Conservation (phyloP, 441 rosid genomes). For the Aleurites moluccanus region DNA sequence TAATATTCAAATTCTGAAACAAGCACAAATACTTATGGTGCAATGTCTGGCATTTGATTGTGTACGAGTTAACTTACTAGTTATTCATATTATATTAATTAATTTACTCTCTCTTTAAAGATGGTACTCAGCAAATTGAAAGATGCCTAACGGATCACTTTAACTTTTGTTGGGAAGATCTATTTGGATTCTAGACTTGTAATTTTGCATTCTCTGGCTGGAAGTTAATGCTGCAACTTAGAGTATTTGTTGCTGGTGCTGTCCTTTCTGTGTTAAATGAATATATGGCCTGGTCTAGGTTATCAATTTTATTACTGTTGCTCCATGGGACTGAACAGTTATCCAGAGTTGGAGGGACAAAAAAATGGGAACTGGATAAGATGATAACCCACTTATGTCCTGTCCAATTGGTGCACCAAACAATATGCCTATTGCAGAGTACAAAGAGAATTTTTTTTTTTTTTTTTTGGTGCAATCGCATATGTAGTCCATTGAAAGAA, state of each 20-base stretch:
- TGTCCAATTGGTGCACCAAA: not conserved
- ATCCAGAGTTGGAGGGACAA: not conserved
- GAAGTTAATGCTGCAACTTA: not conserved
- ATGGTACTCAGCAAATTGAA: too few species aligned
- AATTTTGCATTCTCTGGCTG: not conserved
- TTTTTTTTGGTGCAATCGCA: not conserved
- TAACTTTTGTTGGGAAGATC: too few species aligned
- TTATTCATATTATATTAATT: not conserved
- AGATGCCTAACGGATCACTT: too few species aligned
- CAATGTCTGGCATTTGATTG: not conserved
- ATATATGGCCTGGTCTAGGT: not conserved
- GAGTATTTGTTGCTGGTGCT: not conserved
- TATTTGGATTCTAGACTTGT: too few species aligned
- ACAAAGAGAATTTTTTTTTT: too few species aligned
- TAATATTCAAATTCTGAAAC: conserved; percentile 26
- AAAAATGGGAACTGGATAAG: not conserved
- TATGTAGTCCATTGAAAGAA: not conserved
- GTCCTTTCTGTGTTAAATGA: not conserved
- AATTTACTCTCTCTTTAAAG: not conserved
- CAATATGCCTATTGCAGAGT: not conserved
- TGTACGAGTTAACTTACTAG: not conserved
- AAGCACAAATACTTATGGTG: not conserved
- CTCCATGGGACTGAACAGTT: not conserved
- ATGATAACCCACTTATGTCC: not conserved
- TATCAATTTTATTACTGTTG: not conserved